Evolutionary conservation across 352 stramenopile genomes (phyloP).

Genomic region (Phytophthora hibernalis): DNA sequence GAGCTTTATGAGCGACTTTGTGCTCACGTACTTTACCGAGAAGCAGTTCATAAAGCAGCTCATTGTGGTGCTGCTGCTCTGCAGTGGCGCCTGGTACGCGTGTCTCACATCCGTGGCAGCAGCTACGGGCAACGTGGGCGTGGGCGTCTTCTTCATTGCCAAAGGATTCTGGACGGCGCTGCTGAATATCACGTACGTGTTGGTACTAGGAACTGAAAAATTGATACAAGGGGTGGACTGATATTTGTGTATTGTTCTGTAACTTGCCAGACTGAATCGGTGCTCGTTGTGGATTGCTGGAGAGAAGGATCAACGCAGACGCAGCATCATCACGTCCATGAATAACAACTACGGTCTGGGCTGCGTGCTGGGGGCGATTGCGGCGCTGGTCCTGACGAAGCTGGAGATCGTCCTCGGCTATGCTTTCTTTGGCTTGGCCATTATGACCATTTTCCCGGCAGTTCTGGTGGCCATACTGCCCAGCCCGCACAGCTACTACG

Average conservation of each 20-base stretch:
- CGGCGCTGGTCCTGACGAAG: conserved; percentile 58
- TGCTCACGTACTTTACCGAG: conserved; percentile 72
- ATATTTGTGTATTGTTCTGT: conserved; percentile 6
- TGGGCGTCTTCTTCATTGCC: conserved; percentile 75
- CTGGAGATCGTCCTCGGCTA: conserved; percentile 59
- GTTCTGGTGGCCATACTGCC: conserved; percentile 49
- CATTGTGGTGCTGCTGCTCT: conserved; percentile 62
- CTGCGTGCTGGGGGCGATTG: conserved; percentile 58
- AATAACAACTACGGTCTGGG: conserved; percentile 76
- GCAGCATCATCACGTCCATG: conserved; percentile 78
- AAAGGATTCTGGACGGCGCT: conserved; percentile 80
- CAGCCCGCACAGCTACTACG: conserved; percentile 52
- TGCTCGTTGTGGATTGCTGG: conserved; percentile 75
- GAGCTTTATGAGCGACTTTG: conserved; percentile 83
- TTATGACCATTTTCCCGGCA: conserved; percentile 51
- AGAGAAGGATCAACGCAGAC: conserved; percentile 70
- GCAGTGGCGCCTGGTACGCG: conserved; percentile 71
- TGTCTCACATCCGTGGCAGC: conserved; percentile 67
- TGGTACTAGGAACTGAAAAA: background rate
- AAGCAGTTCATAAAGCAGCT: conserved; percentile 79
- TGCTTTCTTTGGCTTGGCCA: conserved; percentile 65
- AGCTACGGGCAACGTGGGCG: conserved; percentile 65
- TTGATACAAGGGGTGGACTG: background rate
- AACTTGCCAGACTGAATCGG: conserved; percentile 56
- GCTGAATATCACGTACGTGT: conserved; percentile 78